A percentile compares a stretch with the other conserved stretches of the same genome.
These are phyloP conservation scores for Suhomyces maxii DNA, from an alignment of 1,139 yeast genomes.

Conservation along the genomic window DNA sequence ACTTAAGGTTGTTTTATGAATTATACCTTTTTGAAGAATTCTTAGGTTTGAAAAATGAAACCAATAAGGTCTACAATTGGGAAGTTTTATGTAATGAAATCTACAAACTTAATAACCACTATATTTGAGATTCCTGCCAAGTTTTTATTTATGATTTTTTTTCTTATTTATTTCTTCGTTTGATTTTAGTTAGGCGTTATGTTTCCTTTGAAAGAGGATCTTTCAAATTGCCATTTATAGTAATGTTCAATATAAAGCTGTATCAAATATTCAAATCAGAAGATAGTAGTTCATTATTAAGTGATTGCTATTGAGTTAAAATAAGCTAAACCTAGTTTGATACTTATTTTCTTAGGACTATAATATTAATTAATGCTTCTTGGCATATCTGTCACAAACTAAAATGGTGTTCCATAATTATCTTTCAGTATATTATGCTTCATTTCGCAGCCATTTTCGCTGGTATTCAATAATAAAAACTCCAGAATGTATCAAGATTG, in stretches of 20 bases:
- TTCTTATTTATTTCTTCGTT: conserved; percentile 3
- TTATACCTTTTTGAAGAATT: conserved; percentile 75
- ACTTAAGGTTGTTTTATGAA: conserved; percentile 81
- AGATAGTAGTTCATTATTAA: neutral
- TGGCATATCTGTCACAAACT: no score
- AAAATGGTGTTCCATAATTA: no score
- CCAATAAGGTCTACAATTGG: conserved; percentile 27
- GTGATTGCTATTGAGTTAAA: no score
- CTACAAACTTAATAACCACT: conserved; percentile 34
- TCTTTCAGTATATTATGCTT: no score
- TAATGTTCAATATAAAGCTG: neutral
- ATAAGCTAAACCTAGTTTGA: no score
- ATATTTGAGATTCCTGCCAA: conserved; percentile 17
- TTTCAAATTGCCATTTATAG: neutral
- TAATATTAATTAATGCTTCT: no score
- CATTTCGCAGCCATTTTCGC: no score
- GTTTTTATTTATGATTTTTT: neutral
- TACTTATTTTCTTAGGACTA: no score
- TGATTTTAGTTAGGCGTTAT: neutral
- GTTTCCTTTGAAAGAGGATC: neutral
- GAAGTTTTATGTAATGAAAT: conserved; percentile 38
- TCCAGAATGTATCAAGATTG: no score
- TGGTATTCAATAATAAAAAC: no score
- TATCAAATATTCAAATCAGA: neutral
- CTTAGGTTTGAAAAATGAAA: conserved; percentile 21